Evolutionary conservation across 768 basidiomycete genomes (phyloP), one percentile per base, ranked within the genome.

Genomic region (Atractiella rhizophila): DNA sequence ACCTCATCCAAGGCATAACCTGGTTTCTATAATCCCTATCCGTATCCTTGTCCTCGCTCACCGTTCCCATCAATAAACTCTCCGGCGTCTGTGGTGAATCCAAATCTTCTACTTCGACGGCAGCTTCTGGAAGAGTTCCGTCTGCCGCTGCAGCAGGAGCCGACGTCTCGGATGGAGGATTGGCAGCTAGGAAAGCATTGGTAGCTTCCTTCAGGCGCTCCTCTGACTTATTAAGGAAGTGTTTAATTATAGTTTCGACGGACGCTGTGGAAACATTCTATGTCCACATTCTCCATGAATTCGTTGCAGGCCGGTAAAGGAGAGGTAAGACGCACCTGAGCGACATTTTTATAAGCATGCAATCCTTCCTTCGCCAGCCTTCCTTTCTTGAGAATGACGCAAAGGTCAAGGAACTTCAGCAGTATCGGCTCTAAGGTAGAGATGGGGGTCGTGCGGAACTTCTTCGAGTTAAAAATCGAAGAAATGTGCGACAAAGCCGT

Each of bases 341-440:
- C 83, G 51, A 91, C 83, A 58, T 94, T 94, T 64, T 91, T 94
- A 69, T 81, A 91, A 56, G 82, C 76, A 73, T 88, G 81, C 35
- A 96, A 70, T 19, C 82, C 86, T 56, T 86, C 83, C 59, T 88
- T 85, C 19, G 85, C 86, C 21, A 79, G 75, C 21, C 82, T 69
- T 1, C 85, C 85, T 60, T 86, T 85, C 50, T 82, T 71, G 68
- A 91, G 74, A 46, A 82, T 76, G 46, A 94, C 83, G 57, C 83
- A 96, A 35, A 98, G 76, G 55, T 86, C 80, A 63, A 96, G 72
- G 63, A 88, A 94, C 44, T 82, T 76, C 50, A 82, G 63, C 68
- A 94, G 76, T 59, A 96, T 91, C 39, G 91, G 91, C 58, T 96
- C 88, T 35, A 96, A 70, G 4, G 78, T 72, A 2, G 71, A 64